Conservation (phyloP, 192 early-diverging fungal genomes). For the Linnemannia zychae region DNA sequence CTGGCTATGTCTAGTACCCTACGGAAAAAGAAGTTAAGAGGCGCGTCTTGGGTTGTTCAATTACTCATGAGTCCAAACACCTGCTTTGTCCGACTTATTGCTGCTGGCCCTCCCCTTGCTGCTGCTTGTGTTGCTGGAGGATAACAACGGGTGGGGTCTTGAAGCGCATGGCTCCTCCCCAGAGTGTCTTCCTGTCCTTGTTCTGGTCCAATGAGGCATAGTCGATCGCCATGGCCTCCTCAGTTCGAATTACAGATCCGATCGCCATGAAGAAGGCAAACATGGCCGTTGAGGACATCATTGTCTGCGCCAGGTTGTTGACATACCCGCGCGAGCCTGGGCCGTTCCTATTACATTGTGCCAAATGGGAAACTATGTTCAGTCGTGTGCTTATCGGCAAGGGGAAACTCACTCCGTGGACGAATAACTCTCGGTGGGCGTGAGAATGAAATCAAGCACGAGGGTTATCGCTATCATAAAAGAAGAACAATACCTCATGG, state of each 20-base stretch:
- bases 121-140: conserved; percentile 31
- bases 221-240: conserved; percentile 56
- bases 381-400: background rate
- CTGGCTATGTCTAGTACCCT: background rate
- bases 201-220: conserved; percentile 40
- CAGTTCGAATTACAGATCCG: conserved; percentile 67
- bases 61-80: background rate
- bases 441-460: too few relatives aligned
- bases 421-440: too few relatives aligned
- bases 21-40: background rate
- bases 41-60: background rate
- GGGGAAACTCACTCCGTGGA: background rate
- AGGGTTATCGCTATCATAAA: too few relatives aligned
- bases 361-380: background rate
- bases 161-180: conserved; percentile 31
- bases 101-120: conserved; percentile 6
- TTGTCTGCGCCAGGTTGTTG: conserved; percentile 78
- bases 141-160: conserved; percentile 49
- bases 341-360: conserved; percentile 69
- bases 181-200: conserved; percentile 29
- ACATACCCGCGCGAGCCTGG: conserved; percentile 78
- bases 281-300: conserved; percentile 81
- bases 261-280: conserved; percentile 87
- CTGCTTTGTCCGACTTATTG: background rate
- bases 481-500: conserved; percentile 59